Base-by-base conservation (phyloP, 2,329 filamentous ascomycete species). In the Alternaria infectoria region DNA sequence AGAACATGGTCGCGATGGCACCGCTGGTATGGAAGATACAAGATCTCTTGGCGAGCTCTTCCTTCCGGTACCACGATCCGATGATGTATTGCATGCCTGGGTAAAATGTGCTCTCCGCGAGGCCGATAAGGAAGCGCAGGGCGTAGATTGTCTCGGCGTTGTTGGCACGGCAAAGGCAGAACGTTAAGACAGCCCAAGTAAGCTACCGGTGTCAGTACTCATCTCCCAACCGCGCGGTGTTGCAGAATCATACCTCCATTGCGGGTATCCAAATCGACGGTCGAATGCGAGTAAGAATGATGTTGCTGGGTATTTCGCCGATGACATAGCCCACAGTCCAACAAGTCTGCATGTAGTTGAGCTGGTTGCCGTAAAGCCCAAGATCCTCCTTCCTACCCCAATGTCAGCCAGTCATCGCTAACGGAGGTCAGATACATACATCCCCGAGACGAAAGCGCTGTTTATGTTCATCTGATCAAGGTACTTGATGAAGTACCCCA, bases 281-380 rank as follows among this genome's bases (percentile, higher is more conserved):
- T 6, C 66, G 56, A 12, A 71, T 59, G 2, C 70, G 62, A 15
- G 71, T 72, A n/a, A 74, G 13, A n/a, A 74, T 70, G 40, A 74
- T 55, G 28, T 74, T 72, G 3, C 67, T 70, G 15, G 72, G 69
- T n/a, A 57, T 51, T 19, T 74, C 67, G 5, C 71, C 71, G 40
- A 74, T 57, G 21, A 87, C 85, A 65, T 90, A 90, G 11, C 88
- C 88, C 1, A 87, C 82, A 0, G 86, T 89, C 81, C 87, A 90
- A n/a, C 82, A 83, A 0, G 86, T 83, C 45, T 86, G 79, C 74
- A 85, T 83, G 58, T 83, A 85, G 56, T 74, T 74, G 59, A 69
- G 71, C 15, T 74, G 57, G 25, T 69, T 72, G 3, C 69, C 68
- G 26, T 68, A 69, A 19, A 73, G 65, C 13, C 60, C 51, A 10